Base-by-base conservation (phyloP, 805 yeast genomes). In the Zygosaccharomyces kombuchaensis region DNA sequence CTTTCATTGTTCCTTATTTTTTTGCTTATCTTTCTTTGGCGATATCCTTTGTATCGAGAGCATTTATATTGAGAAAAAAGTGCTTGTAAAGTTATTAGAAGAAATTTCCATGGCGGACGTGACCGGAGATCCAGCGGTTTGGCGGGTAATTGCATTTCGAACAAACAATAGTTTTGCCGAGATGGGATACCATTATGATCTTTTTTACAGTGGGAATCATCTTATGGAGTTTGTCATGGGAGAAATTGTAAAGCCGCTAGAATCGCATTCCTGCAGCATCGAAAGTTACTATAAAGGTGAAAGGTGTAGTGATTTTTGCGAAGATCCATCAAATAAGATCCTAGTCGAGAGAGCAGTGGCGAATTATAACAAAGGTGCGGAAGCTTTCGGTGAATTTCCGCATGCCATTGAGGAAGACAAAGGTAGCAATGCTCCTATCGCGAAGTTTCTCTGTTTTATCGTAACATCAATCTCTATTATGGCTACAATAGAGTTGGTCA, bases 191-290 rank as follows among this genome's bases (percentile, higher is more conserved):
- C 9, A 27, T 9, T 8, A 12, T 40, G 16, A 14, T 22, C 9
- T 31, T 22, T 23, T 40, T 30, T 40, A 40, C 23, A 14, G 43
- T 40, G 43, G 43, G n/a, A 37, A 32, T 16, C 43, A 40, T 2
- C 31, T 36, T 25, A 40, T 6, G 36, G 6, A 16, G 12, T 40
- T 23, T 40, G 29, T 40, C 21, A 16, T 40, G 29, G 13, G 30
- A 25, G 37, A 40, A 22, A 40, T 32, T n/a, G 36, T 40, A n/a
- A 40, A 31, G 31, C 43, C 43, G 22, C 25, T 40, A 40, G 31
- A 32, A 9, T 19, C 13, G 17, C 8, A 14, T 19, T n/a, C 40
- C 32, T 40, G 9, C n/a, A 13, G 25, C 2, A 16, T 37, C 6
- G 14, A 13, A 13, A 14, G 26, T 14, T 25, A 25, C 30, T 23